Conservation (phyloP, 2,329 filamentous ascomycete genomes). For the Xylaria sp. region DNA sequence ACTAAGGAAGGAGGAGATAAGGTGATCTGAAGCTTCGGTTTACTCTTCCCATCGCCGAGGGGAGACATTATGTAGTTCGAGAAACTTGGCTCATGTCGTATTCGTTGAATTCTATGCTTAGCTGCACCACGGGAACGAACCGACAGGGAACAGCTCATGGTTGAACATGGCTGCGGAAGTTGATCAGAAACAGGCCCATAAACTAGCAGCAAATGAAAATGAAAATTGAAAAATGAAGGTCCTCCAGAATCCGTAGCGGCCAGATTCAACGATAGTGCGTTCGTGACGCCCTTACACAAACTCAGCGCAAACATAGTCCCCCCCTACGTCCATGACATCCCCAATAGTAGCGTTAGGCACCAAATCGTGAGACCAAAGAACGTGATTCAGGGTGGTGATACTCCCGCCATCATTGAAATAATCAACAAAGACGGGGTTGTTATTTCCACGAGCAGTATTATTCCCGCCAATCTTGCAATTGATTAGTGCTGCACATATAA, state of each 20-base stretch:
- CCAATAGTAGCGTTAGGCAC: conserved; percentile 24
- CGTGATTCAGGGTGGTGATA: conserved; percentile 22
- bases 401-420: conserved; percentile 25
- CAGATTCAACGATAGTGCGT: neutral
- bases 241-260: neutral
- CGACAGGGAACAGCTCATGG: no score
- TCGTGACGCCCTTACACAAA: neutral
- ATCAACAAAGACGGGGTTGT: conserved; percentile 15
- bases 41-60: no score
- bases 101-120: no score
- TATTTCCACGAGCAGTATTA: conserved; percentile 19
- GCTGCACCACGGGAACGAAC: no score
- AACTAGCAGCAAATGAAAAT: neutral
- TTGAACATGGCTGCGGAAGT: no score
- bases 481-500: conserved; percentile 4
- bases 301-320: conserved; percentile 18
- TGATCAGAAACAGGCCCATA: neutral
- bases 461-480: conserved; percentile 22
- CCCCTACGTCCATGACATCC: conserved; percentile 29
- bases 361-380: conserved; percentile 17
- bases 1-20: no score
- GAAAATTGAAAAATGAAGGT: neutral
- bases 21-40: no score
- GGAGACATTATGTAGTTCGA: no score
- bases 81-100: no score